phyloP scores from a whole-genome alignment of 1,284 basidiomycete species.

The Naganishia sp. region DNA sequence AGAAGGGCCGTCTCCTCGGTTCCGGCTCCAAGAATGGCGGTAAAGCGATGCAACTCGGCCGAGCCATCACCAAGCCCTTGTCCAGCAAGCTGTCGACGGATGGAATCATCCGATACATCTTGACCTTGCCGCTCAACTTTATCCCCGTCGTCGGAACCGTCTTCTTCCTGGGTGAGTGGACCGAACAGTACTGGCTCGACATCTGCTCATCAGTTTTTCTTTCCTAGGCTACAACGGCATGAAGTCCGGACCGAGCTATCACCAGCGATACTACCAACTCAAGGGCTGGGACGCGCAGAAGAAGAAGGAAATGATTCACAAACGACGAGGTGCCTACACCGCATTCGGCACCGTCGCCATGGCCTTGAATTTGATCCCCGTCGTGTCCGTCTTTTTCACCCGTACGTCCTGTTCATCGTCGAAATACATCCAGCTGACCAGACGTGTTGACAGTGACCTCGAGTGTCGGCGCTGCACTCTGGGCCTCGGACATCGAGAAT shows the following conservation, averaged over 20 bases:
- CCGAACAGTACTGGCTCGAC: conserved; percentile 1
- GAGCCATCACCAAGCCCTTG: conserved; percentile 50
- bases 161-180: conserved; percentile 59
- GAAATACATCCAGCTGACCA: not conserved
- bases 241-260: conserved; percentile 64
- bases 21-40: conserved; percentile 35
- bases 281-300: conserved; percentile 57
- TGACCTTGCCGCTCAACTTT: conserved; percentile 59
- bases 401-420: conserved; percentile 54
- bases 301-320: conserved; percentile 52
- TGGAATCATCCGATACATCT: conserved; percentile 50
- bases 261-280: conserved; percentile 69
- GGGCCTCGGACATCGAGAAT: conserved; percentile 67
- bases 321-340: conserved; percentile 60
- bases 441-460: conserved; percentile 40
- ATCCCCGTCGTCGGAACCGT: conserved; percentile 68
- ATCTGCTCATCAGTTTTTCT: not conserved
- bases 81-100: conserved; percentile 44
- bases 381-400: conserved; percentile 61
- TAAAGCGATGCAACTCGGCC: conserved; percentile 48
- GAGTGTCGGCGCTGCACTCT: conserved; percentile 68
- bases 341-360: conserved; percentile 66
- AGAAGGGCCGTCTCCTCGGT: conserved; percentile 50
- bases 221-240: conserved; percentile 1
- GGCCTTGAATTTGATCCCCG: conserved; percentile 64